phyloP scores from a whole-genome alignment of 495 filamentous ascomycete species.

The Pseudotulostoma volvatum region DNA sequence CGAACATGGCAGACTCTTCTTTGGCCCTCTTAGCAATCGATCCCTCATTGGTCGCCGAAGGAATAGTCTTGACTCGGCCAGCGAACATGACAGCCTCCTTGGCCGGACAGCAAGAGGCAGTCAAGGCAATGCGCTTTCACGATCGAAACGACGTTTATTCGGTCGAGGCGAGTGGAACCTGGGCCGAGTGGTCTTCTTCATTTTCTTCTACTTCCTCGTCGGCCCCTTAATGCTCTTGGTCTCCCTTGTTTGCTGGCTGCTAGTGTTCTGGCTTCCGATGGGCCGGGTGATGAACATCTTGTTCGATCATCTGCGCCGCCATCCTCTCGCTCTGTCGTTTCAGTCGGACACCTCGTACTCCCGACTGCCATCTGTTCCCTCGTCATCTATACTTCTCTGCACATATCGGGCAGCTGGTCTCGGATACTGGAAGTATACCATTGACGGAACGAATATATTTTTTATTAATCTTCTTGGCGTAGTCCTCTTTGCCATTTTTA shows the following conservation, averaged over 20 bases:
- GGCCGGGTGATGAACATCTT: slow-evolving; percentile 83
- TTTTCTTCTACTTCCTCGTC: slow-evolving; percentile 89
- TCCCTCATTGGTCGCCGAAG: slow-evolving; percentile 81
- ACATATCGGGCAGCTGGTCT: slow-evolving; percentile 89
- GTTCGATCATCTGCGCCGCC: slow-evolving; percentile 79
- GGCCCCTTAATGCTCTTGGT: slow-evolving; percentile 78
- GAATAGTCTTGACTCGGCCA: slow-evolving; percentile 71
- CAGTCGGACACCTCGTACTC: slow-evolving; percentile 69
- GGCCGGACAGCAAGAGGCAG: slow-evolving; percentile 43
- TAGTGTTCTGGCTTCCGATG: slow-evolving; percentile 99
- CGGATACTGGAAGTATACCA: slow-evolving; percentile 98
- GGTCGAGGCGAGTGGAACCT: slow-evolving; percentile 91
- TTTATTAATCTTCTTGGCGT: slow-evolving; percentile 90
- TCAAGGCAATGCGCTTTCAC: slow-evolving; percentile 32
- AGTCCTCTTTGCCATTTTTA: slow-evolving; percentile 81
- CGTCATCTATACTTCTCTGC: slow-evolving; percentile 83
- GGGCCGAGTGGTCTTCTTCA: slow-evolving; percentile 87
- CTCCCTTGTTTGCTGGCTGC: slow-evolving; percentile 79
- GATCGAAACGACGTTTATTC: slow-evolving; percentile 78
- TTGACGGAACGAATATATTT: slow-evolving; percentile 97
- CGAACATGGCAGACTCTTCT: slow-evolving; percentile 89
- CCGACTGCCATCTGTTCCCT: slow-evolving; percentile 46
- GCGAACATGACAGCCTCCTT: slow-evolving; percentile 80
- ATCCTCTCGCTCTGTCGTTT: slow-evolving; percentile 85
- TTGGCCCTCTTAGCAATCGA: slow-evolving; percentile 63